Evolutionary conservation across 2,329 filamentous ascomycete genomes (phyloP).

Genomic region (Cladorrhinum sp.): DNA sequence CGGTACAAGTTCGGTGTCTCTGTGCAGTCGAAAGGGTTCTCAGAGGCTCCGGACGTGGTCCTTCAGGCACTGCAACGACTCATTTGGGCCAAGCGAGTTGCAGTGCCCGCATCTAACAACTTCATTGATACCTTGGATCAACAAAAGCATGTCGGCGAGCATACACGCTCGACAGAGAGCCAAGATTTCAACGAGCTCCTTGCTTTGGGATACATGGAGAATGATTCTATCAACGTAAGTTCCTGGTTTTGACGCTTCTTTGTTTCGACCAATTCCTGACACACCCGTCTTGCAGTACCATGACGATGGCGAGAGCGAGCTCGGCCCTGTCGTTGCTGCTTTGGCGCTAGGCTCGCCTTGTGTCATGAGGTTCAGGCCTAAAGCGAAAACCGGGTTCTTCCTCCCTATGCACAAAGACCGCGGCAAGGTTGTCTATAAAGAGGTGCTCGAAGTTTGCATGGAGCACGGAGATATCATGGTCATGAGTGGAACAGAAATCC

Average conservation of each 20-base stretch:
- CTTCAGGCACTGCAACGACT: slow-evolving; percentile 49
- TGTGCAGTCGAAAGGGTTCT: slow-evolving; percentile 49
- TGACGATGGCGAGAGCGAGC: slow-evolving; percentile 62
- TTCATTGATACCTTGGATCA: slow-evolving; percentile 22
- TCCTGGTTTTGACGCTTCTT: background rate
- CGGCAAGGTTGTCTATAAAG: slow-evolving; percentile 30
- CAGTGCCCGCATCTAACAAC: slow-evolving; percentile 34
- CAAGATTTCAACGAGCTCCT: slow-evolving; percentile 62
- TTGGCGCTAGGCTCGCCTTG: slow-evolving; percentile 58
- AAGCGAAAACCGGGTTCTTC: slow-evolving; percentile 36
- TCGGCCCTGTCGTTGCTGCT: slow-evolving; percentile 61
- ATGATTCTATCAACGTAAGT: slow-evolving; percentile 54
- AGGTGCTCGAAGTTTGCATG: slow-evolving; percentile 42
- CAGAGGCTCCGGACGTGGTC: slow-evolving; percentile 46
- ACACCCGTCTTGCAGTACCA: slow-evolving; percentile 47
- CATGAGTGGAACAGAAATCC: slow-evolving; percentile 60
- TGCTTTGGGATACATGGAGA: slow-evolving; percentile 60
- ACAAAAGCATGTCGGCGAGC: background rate
- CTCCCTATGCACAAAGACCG: background rate
- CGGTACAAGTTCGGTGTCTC: slow-evolving; percentile 64
- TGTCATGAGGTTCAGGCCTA: slow-evolving; percentile 56
- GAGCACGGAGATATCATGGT: slow-evolving; percentile 63
- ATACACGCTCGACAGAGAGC: slow-evolving; percentile 17
- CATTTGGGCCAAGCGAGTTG: slow-evolving; percentile 50
- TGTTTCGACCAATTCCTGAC: slow-evolving; percentile 1